Evolutionary conservation across 2,329 filamentous ascomycete species (phyloP).

Genomic region (Chaetomium sp.): DNA sequence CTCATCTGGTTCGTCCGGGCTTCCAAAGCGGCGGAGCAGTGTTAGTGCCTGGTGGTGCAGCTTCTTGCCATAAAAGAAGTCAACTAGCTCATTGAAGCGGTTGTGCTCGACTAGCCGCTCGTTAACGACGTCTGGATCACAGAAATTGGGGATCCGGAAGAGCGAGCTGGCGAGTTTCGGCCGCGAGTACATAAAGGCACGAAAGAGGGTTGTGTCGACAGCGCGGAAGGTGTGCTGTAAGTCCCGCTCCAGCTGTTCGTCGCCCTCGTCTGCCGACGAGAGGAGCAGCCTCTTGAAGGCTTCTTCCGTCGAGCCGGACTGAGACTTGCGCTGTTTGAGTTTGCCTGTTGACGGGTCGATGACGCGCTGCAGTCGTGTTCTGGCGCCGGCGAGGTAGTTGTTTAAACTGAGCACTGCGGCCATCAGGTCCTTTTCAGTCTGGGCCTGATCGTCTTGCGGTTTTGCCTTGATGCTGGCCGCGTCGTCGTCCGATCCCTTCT

Average conservation of each 20-base stretch:
- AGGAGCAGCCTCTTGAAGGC: slow-evolving; percentile 52
- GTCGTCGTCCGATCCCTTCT: slow-evolving; percentile 51
- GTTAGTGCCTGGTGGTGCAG: slow-evolving; percentile 82
- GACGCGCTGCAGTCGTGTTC: slow-evolving; percentile 56
- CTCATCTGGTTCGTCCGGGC: slow-evolving; percentile 44
- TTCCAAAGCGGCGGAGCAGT: slow-evolving; percentile 74
- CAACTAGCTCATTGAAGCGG: slow-evolving; percentile 89
- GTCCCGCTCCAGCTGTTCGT: slow-evolving; percentile 61
- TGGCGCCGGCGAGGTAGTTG: slow-evolving; percentile 81
- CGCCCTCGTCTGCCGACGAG: slow-evolving; percentile 39
- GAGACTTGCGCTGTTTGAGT: slow-evolving; percentile 45
- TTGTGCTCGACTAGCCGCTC: slow-evolving; percentile 83
- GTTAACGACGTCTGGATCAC: slow-evolving; percentile 91
- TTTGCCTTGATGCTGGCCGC: slow-evolving; percentile 47
- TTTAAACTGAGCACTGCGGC: slow-evolving; percentile 76
- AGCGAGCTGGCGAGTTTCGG: slow-evolving; percentile 80
- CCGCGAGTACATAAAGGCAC: slow-evolving; percentile 87
- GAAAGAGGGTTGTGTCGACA: slow-evolving; percentile 90
- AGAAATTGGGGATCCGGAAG: slow-evolving; percentile 95
- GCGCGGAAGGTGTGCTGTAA: slow-evolving; percentile 71
- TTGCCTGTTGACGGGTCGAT: slow-evolving; percentile 58
- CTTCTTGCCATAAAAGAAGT: slow-evolving; percentile 94
- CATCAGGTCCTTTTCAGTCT: slow-evolving; percentile 75
- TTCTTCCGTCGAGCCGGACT: slow-evolving; percentile 41
- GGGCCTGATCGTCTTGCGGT: slow-evolving; percentile 41